Evolutionary conservation across 2,329 filamentous ascomycete species (phyloP).

Genomic region (Calonectria hongkongensis): DNA sequence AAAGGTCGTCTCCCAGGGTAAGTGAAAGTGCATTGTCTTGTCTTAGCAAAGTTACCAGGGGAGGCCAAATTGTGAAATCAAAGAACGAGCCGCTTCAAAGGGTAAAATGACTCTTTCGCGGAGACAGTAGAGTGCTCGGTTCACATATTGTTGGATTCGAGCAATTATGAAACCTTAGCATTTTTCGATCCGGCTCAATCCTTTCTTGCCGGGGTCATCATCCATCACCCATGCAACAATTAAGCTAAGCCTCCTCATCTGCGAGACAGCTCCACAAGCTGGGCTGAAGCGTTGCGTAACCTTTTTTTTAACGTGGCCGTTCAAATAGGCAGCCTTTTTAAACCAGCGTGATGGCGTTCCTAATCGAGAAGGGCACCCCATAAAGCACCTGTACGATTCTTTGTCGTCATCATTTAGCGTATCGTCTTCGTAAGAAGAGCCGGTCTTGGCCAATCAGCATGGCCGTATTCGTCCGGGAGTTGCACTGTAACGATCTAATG

Average conservation of each 20-base stretch:
- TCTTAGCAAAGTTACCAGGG: no score
- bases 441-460: constrained; percentile 11
- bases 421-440: constrained; percentile 1
- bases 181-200: neutral
- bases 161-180: neutral
- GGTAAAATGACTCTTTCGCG: no score
- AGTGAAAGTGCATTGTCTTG: no score
- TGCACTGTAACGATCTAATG: constrained; percentile 2
- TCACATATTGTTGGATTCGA: no score
- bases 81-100: no score
- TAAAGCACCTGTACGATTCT: neutral
- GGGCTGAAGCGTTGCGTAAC: constrained; percentile 27
- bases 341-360: neutral
- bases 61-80: no score
- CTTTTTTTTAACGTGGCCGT: neutral
- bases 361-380: neutral
- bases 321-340: neutral
- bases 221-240: neutral
- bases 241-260: neutral
- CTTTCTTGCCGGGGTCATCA: neutral
- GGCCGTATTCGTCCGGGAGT: neutral
- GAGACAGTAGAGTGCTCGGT: no score
- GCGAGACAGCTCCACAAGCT: constrained; percentile 5
- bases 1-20: no score
- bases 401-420: constrained; percentile 14